Conservation (phyloP, 352 stramenopile species). For the Globisporangium parvum region DNA sequence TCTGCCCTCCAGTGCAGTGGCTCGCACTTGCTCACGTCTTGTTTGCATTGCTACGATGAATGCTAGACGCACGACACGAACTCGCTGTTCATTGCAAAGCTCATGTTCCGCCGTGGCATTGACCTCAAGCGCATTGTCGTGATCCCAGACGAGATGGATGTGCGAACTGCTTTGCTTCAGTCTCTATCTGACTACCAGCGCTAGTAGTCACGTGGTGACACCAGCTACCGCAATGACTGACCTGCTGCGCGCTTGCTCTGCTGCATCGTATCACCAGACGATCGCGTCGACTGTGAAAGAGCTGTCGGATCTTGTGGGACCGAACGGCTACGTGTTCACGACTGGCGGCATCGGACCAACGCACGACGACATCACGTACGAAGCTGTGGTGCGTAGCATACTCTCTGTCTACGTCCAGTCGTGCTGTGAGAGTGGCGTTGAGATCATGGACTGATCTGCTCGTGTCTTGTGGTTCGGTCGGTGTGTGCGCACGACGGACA, state of each 20-base stretch:
- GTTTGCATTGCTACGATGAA: neutral
- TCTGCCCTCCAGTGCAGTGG: neutral
- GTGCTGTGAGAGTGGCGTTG: neutral
- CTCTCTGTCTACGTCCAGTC: too few relatives aligned
- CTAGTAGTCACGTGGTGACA: neutral
- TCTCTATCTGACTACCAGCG: neutral
- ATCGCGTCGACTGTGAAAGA: slow-evolving; percentile 72
- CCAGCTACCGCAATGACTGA: neutral
- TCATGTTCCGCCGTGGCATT: slow-evolving; percentile 75
- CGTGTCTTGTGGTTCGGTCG: too few relatives aligned
- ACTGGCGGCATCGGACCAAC: slow-evolving; percentile 81
- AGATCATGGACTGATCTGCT: neutral
- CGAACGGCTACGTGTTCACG: slow-evolving; percentile 79
- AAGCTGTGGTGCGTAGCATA: slow-evolving; percentile 53
- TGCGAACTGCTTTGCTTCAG: slow-evolving; percentile 8
- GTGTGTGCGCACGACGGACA: too few relatives aligned
- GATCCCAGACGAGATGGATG: slow-evolving; percentile 75
- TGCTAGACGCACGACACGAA: slow-evolving; percentile 80
- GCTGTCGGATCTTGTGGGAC: slow-evolving; percentile 65
- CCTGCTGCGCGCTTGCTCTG: neutral
- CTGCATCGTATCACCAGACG: slow-evolving; percentile 20
- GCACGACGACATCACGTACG: slow-evolving; percentile 87
- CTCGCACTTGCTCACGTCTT: neutral
- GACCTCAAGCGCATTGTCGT: slow-evolving; percentile 73
- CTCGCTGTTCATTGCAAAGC: slow-evolving; percentile 73